Evolutionary conservation across 1,284 basidiomycete species (phyloP).

Genomic region (Cryptococcus sp.): DNA sequence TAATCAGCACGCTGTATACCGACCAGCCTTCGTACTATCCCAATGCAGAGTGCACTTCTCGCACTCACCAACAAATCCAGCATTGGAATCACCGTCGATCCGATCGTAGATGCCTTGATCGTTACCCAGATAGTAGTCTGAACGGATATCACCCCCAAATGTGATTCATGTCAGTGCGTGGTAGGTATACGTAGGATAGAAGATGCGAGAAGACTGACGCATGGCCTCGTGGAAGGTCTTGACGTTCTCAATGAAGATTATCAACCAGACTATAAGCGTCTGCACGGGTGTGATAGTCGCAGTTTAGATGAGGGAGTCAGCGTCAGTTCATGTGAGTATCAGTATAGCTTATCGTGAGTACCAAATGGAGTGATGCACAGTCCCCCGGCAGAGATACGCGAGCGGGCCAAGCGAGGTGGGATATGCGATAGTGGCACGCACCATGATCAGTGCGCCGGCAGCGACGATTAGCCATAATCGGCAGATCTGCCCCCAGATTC

Average conservation of each 20-base stretch:
- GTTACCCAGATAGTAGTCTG: conserved; percentile 38
- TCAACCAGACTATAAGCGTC: conserved; percentile 26
- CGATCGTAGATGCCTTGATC: conserved; percentile 23
- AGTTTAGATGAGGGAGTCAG: no score
- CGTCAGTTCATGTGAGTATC: neutral
- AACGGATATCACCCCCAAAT: neutral
- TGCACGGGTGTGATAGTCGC: neutral
- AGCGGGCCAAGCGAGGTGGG: no score
- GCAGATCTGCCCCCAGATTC: conserved; percentile 23
- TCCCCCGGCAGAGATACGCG: no score
- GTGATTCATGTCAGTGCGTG: neutral
- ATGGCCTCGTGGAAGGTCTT: conserved; percentile 29
- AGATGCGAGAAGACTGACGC: conserved; percentile 17
- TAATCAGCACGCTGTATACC: neutral
- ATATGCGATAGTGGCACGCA: neutral
- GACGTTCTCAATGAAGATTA: conserved; percentile 38
- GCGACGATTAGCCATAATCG: conserved; percentile 36
- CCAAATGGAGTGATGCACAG: no score
- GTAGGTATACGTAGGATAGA: no score
- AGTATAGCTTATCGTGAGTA: no score
- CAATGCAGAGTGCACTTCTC: neutral
- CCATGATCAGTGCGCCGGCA: conserved; percentile 35
- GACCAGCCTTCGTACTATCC: no score
- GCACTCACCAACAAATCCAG: conserved; percentile 38
- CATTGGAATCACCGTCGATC: conserved; percentile 21